Evolutionary conservation across 495 filamentous ascomycete genomes (phyloP), one percentile per base, ranked within the genome.

Genomic region (Darksidea phi): DNA sequence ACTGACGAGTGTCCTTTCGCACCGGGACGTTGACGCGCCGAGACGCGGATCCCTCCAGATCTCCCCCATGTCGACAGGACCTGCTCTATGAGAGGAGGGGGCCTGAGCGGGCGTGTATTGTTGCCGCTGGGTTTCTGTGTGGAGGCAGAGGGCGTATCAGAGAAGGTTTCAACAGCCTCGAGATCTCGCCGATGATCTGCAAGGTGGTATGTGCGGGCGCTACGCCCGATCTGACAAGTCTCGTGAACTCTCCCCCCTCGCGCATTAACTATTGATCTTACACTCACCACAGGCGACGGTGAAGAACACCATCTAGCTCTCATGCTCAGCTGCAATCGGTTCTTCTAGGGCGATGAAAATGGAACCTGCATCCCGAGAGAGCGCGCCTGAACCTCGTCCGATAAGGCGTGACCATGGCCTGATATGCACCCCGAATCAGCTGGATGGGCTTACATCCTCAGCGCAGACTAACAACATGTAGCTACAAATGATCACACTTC

Each of bases 101-200:
- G 43, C 32, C 43, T 20, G 48, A 18, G 52, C 18, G 11, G 25
- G 51, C 53, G 60, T 45, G 45, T 52, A 63, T 38, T 56, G 60
- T 63, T 63, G 60, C 60, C 60, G 54, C 23, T 21, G 24, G n/a
- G 6, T 10, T 25, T 13, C 2, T 1, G 23, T 21, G 41, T 37
- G 25, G 60, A 52, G 1, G 47, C 60, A 63, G 53, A 57, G 53
- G 17, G 28, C 25, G 60, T 63, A 24, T 57, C 60, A 57, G 7
- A 20, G 21, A 7, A 6, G 11, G 51, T 41, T 43, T 54, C 20
- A 57, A 23, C 20, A 37, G 42, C 15, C 18, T 42, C 37, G 13
- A 43, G 41, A 43, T 43, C 41, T 20, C 41, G 13, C 18, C 5
- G 41, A 32, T 32, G 28, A 32, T 32, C 28, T 32, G 4, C 10